Conservation (phyloP, 2,329 filamentous ascomycete genomes). For the Aspergillus pseudoviridinutans region DNA sequence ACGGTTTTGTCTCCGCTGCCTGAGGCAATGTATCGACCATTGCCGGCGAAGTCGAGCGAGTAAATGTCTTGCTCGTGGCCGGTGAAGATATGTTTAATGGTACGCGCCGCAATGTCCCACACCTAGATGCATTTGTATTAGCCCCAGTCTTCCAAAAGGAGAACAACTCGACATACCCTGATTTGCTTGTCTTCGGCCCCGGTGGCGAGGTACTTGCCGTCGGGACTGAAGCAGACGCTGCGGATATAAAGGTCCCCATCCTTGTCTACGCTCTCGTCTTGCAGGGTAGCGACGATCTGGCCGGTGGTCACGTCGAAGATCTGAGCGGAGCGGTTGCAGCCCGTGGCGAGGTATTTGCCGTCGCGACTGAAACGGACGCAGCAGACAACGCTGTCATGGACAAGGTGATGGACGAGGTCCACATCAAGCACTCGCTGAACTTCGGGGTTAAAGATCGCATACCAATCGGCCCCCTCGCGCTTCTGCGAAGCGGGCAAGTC, state of each 20-base stretch:
- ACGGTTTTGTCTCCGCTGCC: conserved; percentile 93
- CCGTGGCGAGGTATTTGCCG: conserved; percentile 91
- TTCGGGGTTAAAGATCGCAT: conserved; percentile 91
- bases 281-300: conserved; percentile 81
- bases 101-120: conserved; percentile 83
- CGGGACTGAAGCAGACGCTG: conserved; percentile 97
- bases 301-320: conserved; percentile 92
- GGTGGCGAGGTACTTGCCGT: conserved; percentile 88
- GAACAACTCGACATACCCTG: conserved; percentile 57
- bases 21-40: conserved; percentile 90
- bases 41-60: conserved; percentile 88
- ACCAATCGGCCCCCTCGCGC: conserved; percentile 89
- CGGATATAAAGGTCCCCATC: conserved; percentile 93
- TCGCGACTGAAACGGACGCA: conserved; percentile 96
- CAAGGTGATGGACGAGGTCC: conserved; percentile 86
- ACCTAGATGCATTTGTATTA: conserved; percentile 54
- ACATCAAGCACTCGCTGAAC: conserved; percentile 88
- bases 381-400: conserved; percentile 95
- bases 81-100: conserved; percentile 88
- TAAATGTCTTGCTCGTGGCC: conserved; percentile 99
- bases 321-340: conserved; percentile 97
- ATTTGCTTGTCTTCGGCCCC: conserved; percentile 98
- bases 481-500: conserved; percentile 81
- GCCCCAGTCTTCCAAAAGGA: not conserved
- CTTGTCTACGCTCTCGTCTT: conserved; percentile 82